Conservation (phyloP, 2,329 filamentous ascomycete species). For the Clonostachys solani region DNA sequence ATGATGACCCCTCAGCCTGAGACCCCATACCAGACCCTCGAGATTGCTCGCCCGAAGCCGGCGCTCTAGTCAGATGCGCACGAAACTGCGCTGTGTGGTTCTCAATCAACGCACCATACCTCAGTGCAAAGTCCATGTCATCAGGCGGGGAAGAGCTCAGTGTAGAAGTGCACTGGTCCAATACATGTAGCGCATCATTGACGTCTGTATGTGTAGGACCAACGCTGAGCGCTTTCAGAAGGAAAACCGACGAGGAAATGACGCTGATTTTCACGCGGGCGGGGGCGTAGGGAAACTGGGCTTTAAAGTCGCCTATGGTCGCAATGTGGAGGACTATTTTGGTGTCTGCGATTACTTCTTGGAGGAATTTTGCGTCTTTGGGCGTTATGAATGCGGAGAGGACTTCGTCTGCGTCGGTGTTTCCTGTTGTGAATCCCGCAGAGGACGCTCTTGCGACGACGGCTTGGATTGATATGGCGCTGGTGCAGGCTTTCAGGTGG, state of each 20-base stretch:
- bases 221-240: slow-evolving; percentile 11
- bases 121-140: slow-evolving; percentile 14
- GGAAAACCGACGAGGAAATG: slow-evolving; percentile 12
- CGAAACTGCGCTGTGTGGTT: slow-evolving; percentile 10
- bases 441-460: slow-evolving; percentile 8
- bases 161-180: slow-evolving; percentile 9
- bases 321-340: slow-evolving; percentile 8
- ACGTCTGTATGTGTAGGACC: slow-evolving; percentile 8
- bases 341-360: slow-evolving; percentile 11
- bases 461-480: slow-evolving; percentile 12
- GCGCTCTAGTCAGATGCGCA: too few species aligned
- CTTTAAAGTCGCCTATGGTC: slow-evolving; percentile 6
- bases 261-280: slow-evolving; percentile 9
- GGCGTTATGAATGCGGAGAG: slow-evolving; percentile 8
- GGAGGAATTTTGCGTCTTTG: slow-evolving; percentile 9
- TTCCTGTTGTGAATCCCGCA: too few species aligned
- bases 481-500: slow-evolving; percentile 11
- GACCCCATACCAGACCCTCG: too few species aligned
- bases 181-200: slow-evolving; percentile 3
- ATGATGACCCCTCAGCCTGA: too few species aligned
- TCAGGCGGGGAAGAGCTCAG: slow-evolving; percentile 8
- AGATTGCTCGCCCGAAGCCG: too few species aligned
- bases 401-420: slow-evolving; percentile 2
- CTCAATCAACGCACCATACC: slow-evolving; percentile 13
- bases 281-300: slow-evolving; percentile 9